A percentile compares a stretch with the other conserved stretches of the same genome.
Conservation (phyloP, 2,329 filamentous ascomycete species). For the Phaeosphaeriaceae sp. region DNA sequence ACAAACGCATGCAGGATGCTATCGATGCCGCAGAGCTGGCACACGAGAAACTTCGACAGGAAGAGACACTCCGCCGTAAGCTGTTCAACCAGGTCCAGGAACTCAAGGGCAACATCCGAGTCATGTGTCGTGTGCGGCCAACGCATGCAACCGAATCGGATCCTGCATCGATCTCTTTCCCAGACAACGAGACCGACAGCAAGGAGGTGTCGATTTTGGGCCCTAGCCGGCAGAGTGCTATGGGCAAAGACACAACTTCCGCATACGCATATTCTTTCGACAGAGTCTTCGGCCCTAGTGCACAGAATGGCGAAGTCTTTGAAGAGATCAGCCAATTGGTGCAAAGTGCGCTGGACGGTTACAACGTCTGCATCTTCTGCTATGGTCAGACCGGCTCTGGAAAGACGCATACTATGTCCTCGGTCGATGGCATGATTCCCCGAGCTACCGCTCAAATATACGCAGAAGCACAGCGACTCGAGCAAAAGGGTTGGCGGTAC, state of each 20-base stretch:
- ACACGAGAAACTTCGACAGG: conserved; percentile 83
- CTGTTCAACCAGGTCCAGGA: conserved; percentile 98
- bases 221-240: conserved; percentile 81
- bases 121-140: conserved; percentile 95
- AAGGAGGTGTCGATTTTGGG: conserved; percentile 86
- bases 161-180: conserved; percentile 78
- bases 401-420: conserved; percentile 97
- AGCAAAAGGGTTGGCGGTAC: conserved; percentile 93
- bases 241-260: conserved; percentile 78
- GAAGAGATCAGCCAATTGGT: conserved; percentile 96
- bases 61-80: conserved; percentile 88
- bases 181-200: conserved; percentile 79
- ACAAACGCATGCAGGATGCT: conserved; percentile 80
- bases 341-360: conserved; percentile 93
- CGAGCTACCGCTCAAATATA: conserved; percentile 94
- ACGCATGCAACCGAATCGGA: conserved; percentile 65
- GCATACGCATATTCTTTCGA: conserved; percentile 90
- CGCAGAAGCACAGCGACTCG: conserved; percentile 79
- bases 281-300: conserved; percentile 81
- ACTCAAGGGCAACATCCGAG: conserved; percentile 95
- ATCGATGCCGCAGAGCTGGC: conserved; percentile 72
- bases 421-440: conserved; percentile 94
- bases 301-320: conserved; percentile 86
- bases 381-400: conserved; percentile 97
- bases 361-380: conserved; percentile 98